Base-by-base conservation (phyloP, 176 grass and related monocot genomes). In the Triticum monococcum region DNA sequence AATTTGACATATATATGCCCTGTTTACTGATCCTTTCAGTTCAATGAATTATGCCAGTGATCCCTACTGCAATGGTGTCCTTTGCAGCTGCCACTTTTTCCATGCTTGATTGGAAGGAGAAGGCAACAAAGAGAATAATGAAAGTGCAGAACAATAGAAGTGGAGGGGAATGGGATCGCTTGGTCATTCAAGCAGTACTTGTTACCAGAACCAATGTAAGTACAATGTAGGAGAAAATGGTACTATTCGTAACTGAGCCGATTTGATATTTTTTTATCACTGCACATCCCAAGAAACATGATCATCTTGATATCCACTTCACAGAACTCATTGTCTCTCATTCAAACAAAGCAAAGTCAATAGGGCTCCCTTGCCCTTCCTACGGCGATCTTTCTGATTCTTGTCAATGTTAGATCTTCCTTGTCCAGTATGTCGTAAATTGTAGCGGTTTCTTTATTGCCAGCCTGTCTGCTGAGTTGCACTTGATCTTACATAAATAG, bases 61-160 rank as follows among this genome's bases (percentile, higher is more conserved):
- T 10, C 13, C 10, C 16, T 79, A 35, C 32, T 7, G 72, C 41
- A n/a, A n/a, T 74, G 23, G 2, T 33, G 35, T 88, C 54, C 84
- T 79, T 84, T 88, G 74, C 87, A 72, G 63, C 35, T 79, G 69
- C 17, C 40, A 18, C 31, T 79, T 56, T 37, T 84, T 23, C 13
- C 31, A 79, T 38, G 67, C 65, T 54, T 87, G 79, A n/a, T 20
- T 79, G 28, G 63, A 62, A 62, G 46, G 52, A 69, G 63, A 88
- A 22, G 65, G 25, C 28, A 38, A 2, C 10, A 26, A 78, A 31
- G 26, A 17, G 36, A 73, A 75, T 7, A 73, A 74, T 63, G 66
- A 22, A 70, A 85, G 72, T 54, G 72, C n/a, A 80, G 69, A 30
- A 41, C 23, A 66, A 22, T 31, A 30, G 23, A 80, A 74, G 69